Evolutionary conservation across 164 flowering plant species (phyloP).

Genomic region (Sedum album): DNA sequence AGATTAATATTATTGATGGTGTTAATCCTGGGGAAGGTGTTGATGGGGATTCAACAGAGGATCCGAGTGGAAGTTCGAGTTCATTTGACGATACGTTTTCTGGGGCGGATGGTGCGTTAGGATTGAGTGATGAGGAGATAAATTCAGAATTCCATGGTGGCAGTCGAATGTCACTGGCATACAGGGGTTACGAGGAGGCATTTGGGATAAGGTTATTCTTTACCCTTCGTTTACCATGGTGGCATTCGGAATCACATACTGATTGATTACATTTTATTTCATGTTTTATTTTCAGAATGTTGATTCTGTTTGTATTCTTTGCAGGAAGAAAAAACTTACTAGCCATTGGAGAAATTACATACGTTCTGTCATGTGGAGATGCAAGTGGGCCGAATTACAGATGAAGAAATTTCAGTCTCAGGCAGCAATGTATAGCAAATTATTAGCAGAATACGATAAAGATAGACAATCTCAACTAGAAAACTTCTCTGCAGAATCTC

Average conservation of each 20-base stretch:
- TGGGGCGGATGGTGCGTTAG: constrained; percentile 14
- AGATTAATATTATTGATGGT: constrained; percentile 19
- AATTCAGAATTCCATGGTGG: constrained; percentile 16
- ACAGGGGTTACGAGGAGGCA: constrained; percentile 11
- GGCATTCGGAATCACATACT: too few relatives aligned
- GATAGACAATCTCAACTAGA: constrained; percentile 28
- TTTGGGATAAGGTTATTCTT: constrained; percentile 18
- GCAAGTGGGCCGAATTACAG: constrained; percentile 70
- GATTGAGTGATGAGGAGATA: constrained; percentile 23
- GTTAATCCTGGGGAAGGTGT: constrained; percentile 1
- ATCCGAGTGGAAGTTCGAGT: constrained; percentile 28
- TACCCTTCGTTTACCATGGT: constrained; percentile 2
- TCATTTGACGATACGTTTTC: constrained; percentile 26
- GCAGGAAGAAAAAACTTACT: constrained; percentile 76
- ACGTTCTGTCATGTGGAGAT: constrained; percentile 76
- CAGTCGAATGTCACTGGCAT: not conserved
- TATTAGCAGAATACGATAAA: constrained; percentile 36
- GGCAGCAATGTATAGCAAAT: constrained; percentile 46
- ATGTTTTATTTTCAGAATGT: not conserved
- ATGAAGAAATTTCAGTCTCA: constrained; percentile 54
- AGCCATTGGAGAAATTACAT: constrained; percentile 75
- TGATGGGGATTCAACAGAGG: constrained; percentile 14
- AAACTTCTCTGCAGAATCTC: constrained; percentile 26
- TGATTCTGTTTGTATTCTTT: constrained; percentile 7
- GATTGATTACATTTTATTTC: too few relatives aligned